Conservation (phyloP, 1,139 yeast genomes). For the Wickerhamomyces sp. region DNA sequence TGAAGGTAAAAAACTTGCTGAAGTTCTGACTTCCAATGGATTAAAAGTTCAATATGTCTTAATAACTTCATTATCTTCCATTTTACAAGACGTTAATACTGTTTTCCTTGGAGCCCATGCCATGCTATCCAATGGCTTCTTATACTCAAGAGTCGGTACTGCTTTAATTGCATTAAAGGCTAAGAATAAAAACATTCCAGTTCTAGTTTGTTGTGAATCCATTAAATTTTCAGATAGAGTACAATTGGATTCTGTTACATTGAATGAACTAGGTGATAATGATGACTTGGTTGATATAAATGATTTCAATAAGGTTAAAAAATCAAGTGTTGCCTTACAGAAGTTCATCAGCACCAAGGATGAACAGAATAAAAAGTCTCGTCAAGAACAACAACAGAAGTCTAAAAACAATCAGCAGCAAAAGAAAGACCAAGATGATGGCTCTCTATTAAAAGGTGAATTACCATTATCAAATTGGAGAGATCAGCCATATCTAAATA, state of each 20-base stretch:
- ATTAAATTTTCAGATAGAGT: slow-evolving; percentile 94
- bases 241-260: slow-evolving; percentile 90
- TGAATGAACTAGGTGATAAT: slow-evolving; percentile 86
- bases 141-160: slow-evolving; percentile 92
- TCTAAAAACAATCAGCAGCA: slow-evolving; percentile 16
- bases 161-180: slow-evolving; percentile 93
- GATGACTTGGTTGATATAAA: slow-evolving; percentile 59
- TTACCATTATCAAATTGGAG: slow-evolving; percentile 62
- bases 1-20: slow-evolving; percentile 81
- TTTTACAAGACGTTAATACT: slow-evolving; percentile 79
- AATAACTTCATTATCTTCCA: slow-evolving; percentile 74
- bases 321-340: slow-evolving; percentile 62
- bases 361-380: slow-evolving; percentile 20
- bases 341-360: slow-evolving; percentile 52
- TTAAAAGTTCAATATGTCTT: slow-evolving; percentile 70
- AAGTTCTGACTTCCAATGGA: slow-evolving; percentile 52
- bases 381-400: slow-evolving; percentile 20
- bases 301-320: slow-evolving; percentile 49
- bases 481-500: slow-evolving; percentile 56
- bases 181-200: slow-evolving; percentile 84
- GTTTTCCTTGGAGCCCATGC: slow-evolving; percentile 97
- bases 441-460: slow-evolving; percentile 22
- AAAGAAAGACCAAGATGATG: slow-evolving; percentile 17
- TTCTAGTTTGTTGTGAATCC: slow-evolving; percentile 91
- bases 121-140: slow-evolving; percentile 89